These are phyloP conservation scores for Meira nashicola DNA, from an alignment of 1,284 basidiomycete species.

Conservation along the genomic window DNA sequence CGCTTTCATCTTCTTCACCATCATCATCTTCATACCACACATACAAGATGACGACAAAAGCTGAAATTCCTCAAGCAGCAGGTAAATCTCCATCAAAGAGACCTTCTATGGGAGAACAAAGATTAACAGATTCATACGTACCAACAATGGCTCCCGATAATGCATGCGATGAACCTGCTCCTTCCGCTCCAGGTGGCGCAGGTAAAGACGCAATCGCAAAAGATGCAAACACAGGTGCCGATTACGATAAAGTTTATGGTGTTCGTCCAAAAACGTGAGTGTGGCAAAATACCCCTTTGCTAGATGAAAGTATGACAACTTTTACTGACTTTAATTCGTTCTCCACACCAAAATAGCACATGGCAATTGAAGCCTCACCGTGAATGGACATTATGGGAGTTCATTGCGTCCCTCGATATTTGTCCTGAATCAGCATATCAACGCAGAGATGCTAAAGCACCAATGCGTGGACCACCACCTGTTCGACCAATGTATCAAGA, in stretches of 20 bases:
- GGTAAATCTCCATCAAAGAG: constrained; percentile 20
- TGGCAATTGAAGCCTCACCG: constrained; percentile 41
- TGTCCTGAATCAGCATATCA: constrained; percentile 34
- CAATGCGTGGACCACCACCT: constrained; percentile 37
- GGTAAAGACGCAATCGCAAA: constrained; percentile 39
- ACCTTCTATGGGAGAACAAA: constrained; percentile 27
- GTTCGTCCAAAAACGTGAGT: constrained; percentile 39
- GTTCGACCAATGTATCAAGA: constrained; percentile 35
- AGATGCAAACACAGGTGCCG: constrained; percentile 29
- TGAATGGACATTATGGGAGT: constrained; percentile 41
- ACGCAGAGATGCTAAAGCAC: constrained; percentile 20
- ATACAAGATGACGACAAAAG: constrained; percentile 13
- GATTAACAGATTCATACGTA: constrained; percentile 25
- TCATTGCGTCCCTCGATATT: constrained; percentile 33
- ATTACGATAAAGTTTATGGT: constrained; percentile 44
- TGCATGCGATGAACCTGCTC: constrained; percentile 42
- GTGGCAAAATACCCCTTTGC: not conserved
- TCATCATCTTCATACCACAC: not conserved
- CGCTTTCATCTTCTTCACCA: not conserved
- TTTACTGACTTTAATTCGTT: constrained; percentile 3
- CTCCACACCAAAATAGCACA: constrained; percentile 13
- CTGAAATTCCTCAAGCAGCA: constrained; percentile 23
- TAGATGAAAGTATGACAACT: no score
- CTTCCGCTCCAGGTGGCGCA: constrained; percentile 32
- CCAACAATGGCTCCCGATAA: constrained; percentile 40